Base-by-base conservation (phyloP, 2,329 filamentous ascomycete species). In the Talaromyces funiculosus region DNA sequence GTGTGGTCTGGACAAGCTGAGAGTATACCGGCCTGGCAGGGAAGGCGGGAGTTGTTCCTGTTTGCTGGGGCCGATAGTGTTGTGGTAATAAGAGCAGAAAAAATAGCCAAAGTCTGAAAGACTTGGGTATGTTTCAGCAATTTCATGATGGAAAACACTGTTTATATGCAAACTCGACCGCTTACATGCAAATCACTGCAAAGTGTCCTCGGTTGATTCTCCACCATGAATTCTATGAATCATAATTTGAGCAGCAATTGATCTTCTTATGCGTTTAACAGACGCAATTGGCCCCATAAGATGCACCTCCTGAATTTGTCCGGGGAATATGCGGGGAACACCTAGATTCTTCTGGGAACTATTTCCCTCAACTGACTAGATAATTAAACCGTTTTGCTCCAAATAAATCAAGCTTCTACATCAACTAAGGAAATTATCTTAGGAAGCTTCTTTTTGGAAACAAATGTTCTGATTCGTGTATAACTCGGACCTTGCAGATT, bases 1-100 rank as follows among this genome's bases (percentile, higher is more conserved):
- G 70, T 72, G 24, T 66, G 66, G 8, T 62, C n/a, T 1, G 71
- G 70, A 33, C 71, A 73, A 38, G 64, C 61, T 31, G 61, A 65
- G 14, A 65, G 59, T 6, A 47, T 16, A 10, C 60, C 65, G 2
- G 61, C 63, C 62, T 73, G 70, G 61, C 70, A 73, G 43, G 56
- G 55, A 9, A 68, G 57, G 16, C 67, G 65, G 18, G 61, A 61
- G 16, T 26, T 10, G 8, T 9, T 20, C 14, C 35, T 35, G 4
- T 2, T 51, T n/a, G 53, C 45, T 20, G 53, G 53, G 3, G 43
- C 43, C 29, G 53, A 40, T 31, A 42, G 42, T 18, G 24, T 42
- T 16, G 31, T 14, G n/a, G 55, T 31, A 7, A 57, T 18, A 26
- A 57, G 33, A 29, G 33, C 14, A 26, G 55, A 57, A 4, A 57